Conservation (phyloP, 2,329 filamentous ascomycete species). For the Aureobasidium namibiae region DNA sequence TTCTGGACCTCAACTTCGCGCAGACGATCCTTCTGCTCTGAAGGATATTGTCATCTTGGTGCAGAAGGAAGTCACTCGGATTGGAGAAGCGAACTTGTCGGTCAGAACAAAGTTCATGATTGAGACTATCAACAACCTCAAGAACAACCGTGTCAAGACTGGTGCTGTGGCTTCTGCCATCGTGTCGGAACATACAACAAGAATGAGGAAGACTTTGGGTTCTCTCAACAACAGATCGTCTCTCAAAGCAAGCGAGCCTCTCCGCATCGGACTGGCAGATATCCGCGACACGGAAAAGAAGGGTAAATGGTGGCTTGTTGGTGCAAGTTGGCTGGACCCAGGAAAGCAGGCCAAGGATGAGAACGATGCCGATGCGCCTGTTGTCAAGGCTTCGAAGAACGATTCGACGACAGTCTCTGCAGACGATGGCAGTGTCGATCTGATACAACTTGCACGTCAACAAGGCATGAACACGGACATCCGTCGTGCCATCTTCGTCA, state of each 20-base stretch:
- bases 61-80: conserved; percentile 60
- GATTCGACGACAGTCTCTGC: neutral
- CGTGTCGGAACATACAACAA: conserved; percentile 70
- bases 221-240: conserved; percentile 60
- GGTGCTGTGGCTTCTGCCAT: conserved; percentile 62
- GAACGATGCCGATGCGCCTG: neutral
- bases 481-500: conserved; percentile 84
- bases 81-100: conserved; percentile 63
- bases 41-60: conserved; percentile 82
- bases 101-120: conserved; percentile 96
- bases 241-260: conserved; percentile 67
- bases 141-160: conserved; percentile 84
- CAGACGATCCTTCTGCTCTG: conserved; percentile 79
- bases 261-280: conserved; percentile 73
- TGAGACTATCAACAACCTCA: conserved; percentile 87
- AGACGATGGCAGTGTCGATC: conserved; percentile 46
- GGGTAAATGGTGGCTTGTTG: conserved; percentile 98
- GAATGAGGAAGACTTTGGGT: conserved; percentile 83
- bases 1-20: conserved; percentile 72
- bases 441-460: conserved; percentile 63
- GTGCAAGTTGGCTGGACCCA: conserved; percentile 69
- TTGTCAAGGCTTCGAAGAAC: neutral
- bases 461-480: conserved; percentile 83
- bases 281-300: conserved; percentile 75
- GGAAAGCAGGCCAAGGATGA: conserved; percentile 18